Percentiles rank a stretch among this genome's conserved stretches.
Evolutionary conservation across 192 early-diverging fungal species (phyloP).

Genomic region (Rhizophagus prolifer): DNA sequence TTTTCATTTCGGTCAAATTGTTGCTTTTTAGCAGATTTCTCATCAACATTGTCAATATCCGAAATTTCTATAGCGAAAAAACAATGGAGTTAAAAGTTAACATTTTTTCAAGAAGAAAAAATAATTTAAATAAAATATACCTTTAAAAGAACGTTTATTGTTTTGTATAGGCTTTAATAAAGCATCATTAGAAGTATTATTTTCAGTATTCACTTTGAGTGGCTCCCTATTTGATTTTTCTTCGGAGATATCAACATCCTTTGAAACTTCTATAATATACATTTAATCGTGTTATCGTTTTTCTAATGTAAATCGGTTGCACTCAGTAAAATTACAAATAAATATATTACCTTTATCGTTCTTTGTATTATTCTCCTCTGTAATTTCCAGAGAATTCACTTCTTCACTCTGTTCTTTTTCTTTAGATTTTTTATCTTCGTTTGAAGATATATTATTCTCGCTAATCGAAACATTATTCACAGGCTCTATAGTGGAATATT

Average conservation of each 20-base stretch:
- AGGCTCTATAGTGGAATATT: background rate
- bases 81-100: background rate
- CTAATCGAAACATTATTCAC: background rate
- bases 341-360: background rate
- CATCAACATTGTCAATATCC: background rate
- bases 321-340: background rate
- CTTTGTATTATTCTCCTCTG: background rate
- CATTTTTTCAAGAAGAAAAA: background rate
- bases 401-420: background rate
- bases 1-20: background rate
- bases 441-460: background rate
- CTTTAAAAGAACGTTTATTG: slow-evolving; percentile 13
- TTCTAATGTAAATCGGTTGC: background rate
- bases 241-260: background rate
- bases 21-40: background rate
- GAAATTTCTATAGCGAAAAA: background rate
- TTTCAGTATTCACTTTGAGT: slow-evolving; percentile 25
- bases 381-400: background rate
- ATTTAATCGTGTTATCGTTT: no score
- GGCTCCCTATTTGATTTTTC: background rate
- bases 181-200: slow-evolving; percentile 31
- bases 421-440: background rate
- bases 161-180: slow-evolving; percentile 28
- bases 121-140: background rate
- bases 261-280: background rate